Evolutionary conservation across 768 basidiomycete species (phyloP).

Genomic region (Pholiota conissans): DNA sequence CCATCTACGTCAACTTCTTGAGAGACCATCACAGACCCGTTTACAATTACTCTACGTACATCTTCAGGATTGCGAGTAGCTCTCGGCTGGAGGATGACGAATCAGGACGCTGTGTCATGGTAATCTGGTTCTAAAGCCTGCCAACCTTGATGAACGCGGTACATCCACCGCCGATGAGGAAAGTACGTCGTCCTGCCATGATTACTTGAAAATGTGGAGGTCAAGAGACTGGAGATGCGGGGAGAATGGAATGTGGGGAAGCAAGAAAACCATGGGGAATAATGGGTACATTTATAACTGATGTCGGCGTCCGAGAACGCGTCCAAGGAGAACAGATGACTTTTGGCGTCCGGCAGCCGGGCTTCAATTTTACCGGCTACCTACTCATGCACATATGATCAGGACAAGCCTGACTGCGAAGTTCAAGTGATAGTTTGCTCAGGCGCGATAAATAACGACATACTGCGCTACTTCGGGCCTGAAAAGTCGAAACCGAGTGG

Average conservation of each 20-base stretch:
- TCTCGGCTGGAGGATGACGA: conserved; percentile 49
- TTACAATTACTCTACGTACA: conserved; percentile 37
- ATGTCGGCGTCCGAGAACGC: neutral
- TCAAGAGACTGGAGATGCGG: conserved; percentile 2
- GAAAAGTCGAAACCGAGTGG: too few relatives aligned
- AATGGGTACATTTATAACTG: neutral
- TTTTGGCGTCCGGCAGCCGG: conserved; percentile 10
- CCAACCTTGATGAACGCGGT: conserved; percentile 78
- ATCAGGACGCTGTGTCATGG: conserved; percentile 9
- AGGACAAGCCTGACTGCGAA: too few relatives aligned
- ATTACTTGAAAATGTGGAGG: neutral
- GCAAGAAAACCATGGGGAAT: neutral
- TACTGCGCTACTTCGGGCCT: too few relatives aligned
- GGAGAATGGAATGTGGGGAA: conserved; percentile 11
- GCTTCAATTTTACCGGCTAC: conserved; percentile 3
- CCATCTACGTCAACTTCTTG: conserved; percentile 54
- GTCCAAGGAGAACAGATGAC: neutral
- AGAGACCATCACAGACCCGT: neutral
- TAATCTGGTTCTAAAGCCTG: neutral
- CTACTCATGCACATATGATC: neutral
- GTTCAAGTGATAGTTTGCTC: neutral
- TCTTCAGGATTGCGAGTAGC: conserved; percentile 70
- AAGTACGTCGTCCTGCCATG: conserved; percentile 50
- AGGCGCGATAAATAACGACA: too few relatives aligned
- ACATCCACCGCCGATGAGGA: conserved; percentile 72